Evolutionary conservation across 2,329 filamentous ascomycete species (phyloP).

Genomic region (Cercospora sp.): DNA sequence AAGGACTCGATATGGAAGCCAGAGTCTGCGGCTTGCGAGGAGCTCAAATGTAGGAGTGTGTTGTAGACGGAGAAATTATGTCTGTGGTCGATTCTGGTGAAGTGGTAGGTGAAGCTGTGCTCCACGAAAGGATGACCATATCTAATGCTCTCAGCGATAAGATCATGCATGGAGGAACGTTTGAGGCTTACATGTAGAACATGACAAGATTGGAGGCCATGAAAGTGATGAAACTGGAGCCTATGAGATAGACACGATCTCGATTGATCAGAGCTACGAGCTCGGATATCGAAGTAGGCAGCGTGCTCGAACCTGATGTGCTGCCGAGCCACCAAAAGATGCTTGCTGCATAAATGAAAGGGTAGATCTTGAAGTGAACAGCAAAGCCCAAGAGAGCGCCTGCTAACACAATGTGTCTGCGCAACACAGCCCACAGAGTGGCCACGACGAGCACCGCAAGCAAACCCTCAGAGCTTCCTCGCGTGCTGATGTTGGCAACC

Average conservation of each 20-base stretch:
- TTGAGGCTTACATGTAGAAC: slow-evolving; percentile 66
- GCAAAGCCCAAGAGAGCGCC: slow-evolving; percentile 75
- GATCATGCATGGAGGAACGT: background rate
- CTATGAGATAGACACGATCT: slow-evolving; percentile 57
- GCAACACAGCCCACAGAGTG: slow-evolving; percentile 77
- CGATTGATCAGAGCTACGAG: slow-evolving; percentile 25
- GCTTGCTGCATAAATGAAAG: slow-evolving; percentile 87
- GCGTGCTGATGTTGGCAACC: slow-evolving; percentile 94
- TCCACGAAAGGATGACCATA: slow-evolving; percentile 80
- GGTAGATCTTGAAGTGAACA: slow-evolving; percentile 98
- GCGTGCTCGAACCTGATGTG: background rate
- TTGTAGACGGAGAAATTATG: slow-evolving; percentile 99
- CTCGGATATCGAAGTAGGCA: slow-evolving; percentile 21
- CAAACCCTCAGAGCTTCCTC: slow-evolving; percentile 89
- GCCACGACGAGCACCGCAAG: slow-evolving; percentile 81
- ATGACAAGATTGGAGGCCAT: slow-evolving; percentile 71
- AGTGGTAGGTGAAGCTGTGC: slow-evolving; percentile 90
- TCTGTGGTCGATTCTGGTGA: slow-evolving; percentile 89
- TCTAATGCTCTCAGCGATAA: slow-evolving; percentile 43
- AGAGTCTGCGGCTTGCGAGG: slow-evolving; percentile 55
- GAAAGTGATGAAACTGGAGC: slow-evolving; percentile 72
- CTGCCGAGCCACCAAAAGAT: slow-evolving; percentile 79
- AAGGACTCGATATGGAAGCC: slow-evolving; percentile 67
- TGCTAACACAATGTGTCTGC: slow-evolving; percentile 62
- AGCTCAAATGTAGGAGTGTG: slow-evolving; percentile 81